Evolutionary conservation across 2,329 filamentous ascomycete species (phyloP), one percentile per base, ranked within the genome.

Genomic region (Paecilomyces formosus): DNA sequence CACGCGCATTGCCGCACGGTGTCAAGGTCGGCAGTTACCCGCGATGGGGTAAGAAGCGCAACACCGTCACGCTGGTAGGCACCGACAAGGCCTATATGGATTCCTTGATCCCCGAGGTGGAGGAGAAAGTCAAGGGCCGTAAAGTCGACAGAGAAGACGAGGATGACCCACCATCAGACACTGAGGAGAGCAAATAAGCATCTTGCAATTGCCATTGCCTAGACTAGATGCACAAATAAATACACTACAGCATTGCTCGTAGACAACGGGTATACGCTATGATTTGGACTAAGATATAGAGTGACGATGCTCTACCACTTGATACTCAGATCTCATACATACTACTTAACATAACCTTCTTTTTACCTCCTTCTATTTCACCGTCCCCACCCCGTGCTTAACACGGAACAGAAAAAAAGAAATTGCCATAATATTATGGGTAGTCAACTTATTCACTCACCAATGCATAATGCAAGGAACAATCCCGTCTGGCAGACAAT

Each of bases 21-120:
- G 83, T 97, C 68, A 97, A 97, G 77, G 91, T 97, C 15, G 94
- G 94, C 53, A 96, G 90, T 74, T 97, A 99, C 75, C 94, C 94
- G 35, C 81, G 91, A 57, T 97, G 92, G 92, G 90, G 89, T 4
- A 93, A 90, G 80, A 85, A 85, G 68, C 82, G 82, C 62, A 97
- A 97, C 74, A 94, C 92, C 0, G 91, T 97, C 54, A 97, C 93
- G 11, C 79, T 99, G 56, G 92, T 97, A 15, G 85, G 81, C 15
- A 86, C 85, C 64, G 89, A 97, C 70, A 79, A 82, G 64, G 86
- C 83, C 24, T 93, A 85, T 65, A 82, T 97, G 70, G 90, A 96
- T 71, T 86, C 85, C 55, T 74, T 97, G 61, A 83, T 95, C 13
- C 76, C 82, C 0, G 91, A 96, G 71, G 90, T 96, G 2, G 84